Evolutionary conservation across 257 asterid genomes (phyloP).

Genomic region (Solanum pinnatisectum): DNA sequence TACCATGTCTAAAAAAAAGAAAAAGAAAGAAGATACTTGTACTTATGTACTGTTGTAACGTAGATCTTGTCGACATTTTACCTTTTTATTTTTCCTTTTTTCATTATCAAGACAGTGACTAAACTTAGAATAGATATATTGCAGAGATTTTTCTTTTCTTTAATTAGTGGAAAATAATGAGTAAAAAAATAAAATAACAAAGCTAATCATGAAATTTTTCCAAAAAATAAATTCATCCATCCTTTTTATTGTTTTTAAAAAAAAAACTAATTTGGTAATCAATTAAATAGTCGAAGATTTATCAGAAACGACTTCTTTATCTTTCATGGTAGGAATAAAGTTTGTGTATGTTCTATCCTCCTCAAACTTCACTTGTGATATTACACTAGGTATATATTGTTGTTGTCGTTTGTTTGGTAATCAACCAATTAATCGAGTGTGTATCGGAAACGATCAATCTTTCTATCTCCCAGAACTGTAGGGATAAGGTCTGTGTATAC

Average conservation of each 20-base stretch:
- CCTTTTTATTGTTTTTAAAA: background rate
- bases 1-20: background rate
- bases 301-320: rapidly evolving
- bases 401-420: background rate
- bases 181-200: background rate
- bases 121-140: background rate
- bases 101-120: background rate
- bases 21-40: background rate
- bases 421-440: background rate
- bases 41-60: background rate
- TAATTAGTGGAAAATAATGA: background rate
- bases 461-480: background rate
- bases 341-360: background rate
- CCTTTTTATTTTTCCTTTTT: background rate
- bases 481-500: background rate
- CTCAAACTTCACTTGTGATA: background rate
- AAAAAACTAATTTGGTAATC: background rate
- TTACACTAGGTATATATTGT: background rate
- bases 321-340: background rate
- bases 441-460: background rate
- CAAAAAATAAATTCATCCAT: background rate
- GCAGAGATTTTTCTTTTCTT: background rate
- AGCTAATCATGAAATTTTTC: background rate
- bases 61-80: background rate
- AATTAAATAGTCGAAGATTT: background rate